Evolutionary conservation across 1,284 basidiomycete genomes (phyloP).

Genomic region (Caloboletus inedulis): DNA sequence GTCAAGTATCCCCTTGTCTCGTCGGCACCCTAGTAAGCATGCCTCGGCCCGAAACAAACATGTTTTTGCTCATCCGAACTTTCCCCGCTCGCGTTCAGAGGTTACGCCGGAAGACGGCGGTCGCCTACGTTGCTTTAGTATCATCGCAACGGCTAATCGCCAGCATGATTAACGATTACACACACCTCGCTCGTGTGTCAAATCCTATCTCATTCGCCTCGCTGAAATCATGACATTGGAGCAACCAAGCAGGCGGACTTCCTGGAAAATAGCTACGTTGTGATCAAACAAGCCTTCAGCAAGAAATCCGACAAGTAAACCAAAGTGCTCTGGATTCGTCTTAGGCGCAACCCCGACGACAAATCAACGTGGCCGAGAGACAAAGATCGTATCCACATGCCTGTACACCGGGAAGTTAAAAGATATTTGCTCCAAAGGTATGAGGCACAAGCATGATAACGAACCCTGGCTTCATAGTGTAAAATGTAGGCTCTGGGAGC

Average conservation of each 20-base stretch:
- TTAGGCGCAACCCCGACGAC: conserved; percentile 51
- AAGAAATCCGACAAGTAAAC: conserved; percentile 46
- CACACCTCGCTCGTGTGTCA: neutral
- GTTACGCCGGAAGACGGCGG: neutral
- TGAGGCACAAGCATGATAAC: neutral
- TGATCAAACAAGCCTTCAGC: conserved; percentile 53
- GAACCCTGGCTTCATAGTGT: neutral
- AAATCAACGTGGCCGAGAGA: conserved; percentile 47
- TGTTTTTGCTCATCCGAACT: neutral
- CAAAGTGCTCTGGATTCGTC: conserved; percentile 49
- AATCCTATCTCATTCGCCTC: neutral
- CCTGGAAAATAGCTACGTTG: conserved; percentile 52
- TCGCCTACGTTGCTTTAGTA: neutral
- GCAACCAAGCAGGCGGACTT: conserved; percentile 48
- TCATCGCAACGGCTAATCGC: neutral
- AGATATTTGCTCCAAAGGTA: conserved; percentile 53
- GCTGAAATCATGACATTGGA: neutral
- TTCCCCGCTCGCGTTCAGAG: neutral
- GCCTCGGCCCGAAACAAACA: neutral
- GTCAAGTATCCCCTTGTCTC: neutral
- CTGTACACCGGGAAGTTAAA: conserved; percentile 38
- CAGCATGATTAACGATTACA: neutral
- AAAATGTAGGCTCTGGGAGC: neutral
- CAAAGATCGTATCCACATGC: conserved; percentile 56
- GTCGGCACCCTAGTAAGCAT: neutral